Percentiles rank a stretch among this genome's conserved stretches.
phyloP scores from a whole-genome alignment of 2,329 filamentous ascomycete genomes.

The Phyllosticta citribraziliensis region DNA sequence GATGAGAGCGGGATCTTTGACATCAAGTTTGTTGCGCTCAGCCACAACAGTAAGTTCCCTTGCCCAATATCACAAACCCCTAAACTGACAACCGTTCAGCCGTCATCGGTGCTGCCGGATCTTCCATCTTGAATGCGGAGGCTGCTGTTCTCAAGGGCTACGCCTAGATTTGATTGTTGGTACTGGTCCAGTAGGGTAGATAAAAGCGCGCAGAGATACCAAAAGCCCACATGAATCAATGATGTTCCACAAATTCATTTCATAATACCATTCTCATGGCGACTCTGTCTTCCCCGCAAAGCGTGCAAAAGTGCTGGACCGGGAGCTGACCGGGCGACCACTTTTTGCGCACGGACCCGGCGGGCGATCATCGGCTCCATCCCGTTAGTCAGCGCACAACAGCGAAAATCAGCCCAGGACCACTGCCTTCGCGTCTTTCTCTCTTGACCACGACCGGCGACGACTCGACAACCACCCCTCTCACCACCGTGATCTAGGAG shows the following conservation, averaged over 20 bases:
- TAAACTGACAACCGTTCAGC: conserved; percentile 36
- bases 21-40: conserved; percentile 87
- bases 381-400: conserved; percentile 10
- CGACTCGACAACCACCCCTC: conserved; percentile 22
- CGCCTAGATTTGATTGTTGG: conserved; percentile 39
- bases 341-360: conserved; percentile 15
- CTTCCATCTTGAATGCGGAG: conserved; percentile 89
- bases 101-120: conserved; percentile 92
- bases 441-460: conserved; percentile 16
- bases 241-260: neutral
- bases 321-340: conserved; percentile 25
- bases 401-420: conserved; percentile 5
- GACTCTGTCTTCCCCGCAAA: conserved; percentile 27
- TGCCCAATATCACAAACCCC: neutral
- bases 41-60: conserved; percentile 57
- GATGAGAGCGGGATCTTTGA: conserved; percentile 87
- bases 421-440: conserved; percentile 1
- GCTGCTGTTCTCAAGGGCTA: conserved; percentile 84
- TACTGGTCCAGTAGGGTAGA: neutral
- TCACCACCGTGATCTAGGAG: conserved; percentile 26
- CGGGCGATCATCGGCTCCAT: conserved; percentile 4
- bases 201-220: neutral
- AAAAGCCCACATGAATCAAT: neutral
- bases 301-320: conserved; percentile 24
- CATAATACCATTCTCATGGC: neutral